A percentile compares a stretch with the other conserved stretches of the same genome.
phyloP scores from a whole-genome alignment of 2,329 filamentous ascomycete genomes.

The Dothidotthia symphoricarpi region DNA sequence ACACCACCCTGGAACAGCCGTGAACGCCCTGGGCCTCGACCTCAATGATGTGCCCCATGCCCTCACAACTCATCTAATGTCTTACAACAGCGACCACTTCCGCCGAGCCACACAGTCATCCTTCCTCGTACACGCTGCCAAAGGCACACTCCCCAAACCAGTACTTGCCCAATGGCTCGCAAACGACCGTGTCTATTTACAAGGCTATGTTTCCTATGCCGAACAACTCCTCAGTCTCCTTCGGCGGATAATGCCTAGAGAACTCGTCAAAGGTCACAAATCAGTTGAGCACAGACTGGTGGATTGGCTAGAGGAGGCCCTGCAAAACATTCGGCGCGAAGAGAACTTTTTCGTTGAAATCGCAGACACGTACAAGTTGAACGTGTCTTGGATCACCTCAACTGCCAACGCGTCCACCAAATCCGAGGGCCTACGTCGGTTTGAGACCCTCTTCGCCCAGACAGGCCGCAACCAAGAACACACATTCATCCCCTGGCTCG shows the following conservation, averaged over 20 bases:
- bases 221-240: constrained; percentile 25
- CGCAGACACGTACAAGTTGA: constrained; percentile 23
- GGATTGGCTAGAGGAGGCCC: constrained; percentile 32
- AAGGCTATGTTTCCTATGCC: constrained; percentile 30
- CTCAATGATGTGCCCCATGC: constrained; percentile 24
- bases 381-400: not conserved
- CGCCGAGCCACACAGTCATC: constrained; percentile 30
- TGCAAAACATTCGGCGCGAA: constrained; percentile 36
- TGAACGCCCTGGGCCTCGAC: constrained; percentile 15
- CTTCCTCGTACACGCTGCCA: constrained; percentile 32
- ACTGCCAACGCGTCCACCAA: constrained; percentile 24
- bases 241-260: constrained; percentile 5
- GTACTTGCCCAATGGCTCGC: constrained; percentile 36
- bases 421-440: constrained; percentile 29
- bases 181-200: constrained; percentile 36
- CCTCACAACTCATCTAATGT: constrained; percentile 34
- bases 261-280: constrained; percentile 13
- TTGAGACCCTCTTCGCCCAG: constrained; percentile 27
- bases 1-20: constrained; percentile 22
- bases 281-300: constrained; percentile 25
- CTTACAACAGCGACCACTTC: constrained; percentile 26
- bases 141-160: constrained; percentile 31
- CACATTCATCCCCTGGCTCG: constrained; percentile 33
- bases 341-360: constrained; percentile 34
- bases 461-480: constrained; percentile 6